Base-by-base conservation (phyloP, 2,329 filamentous ascomycete species). In the Paecilomyces formosus region DNA sequence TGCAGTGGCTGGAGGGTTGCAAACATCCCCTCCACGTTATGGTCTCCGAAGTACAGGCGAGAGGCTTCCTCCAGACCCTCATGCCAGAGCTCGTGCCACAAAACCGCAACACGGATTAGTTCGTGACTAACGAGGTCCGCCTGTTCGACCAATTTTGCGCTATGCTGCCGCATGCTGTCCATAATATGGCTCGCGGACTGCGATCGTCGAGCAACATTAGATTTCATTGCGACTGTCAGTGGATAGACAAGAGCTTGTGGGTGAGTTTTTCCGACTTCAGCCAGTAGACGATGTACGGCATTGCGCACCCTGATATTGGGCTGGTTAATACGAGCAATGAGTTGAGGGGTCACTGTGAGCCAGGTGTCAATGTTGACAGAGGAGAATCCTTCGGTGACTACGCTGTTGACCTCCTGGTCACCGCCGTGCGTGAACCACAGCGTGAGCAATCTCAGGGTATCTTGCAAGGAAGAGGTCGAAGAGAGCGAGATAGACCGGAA, bases 51-150 rank as follows among this genome's bases (percentile, higher is more conserved):
- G 79, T 97, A 99, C 18, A 99, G 80, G 56, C 94, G 85, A 31
- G 92, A 97, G 1, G 94, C 95, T 77, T 99, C 95, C 74, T 99
- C 94, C 15, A 99, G 81, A 28, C 90, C 95, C 74, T 99, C 95
- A 65, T 99, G 94, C 94, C 94, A 99, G 64, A 96, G 89, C 70
- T 99, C 94, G 70, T 99, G 94, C 95, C 95, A 99, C 24, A 99
- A 76, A 1, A 99, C 93, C 15, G 94, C 94, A 60, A 99, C 95
- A 55, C 94, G 87, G 69, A 99, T 97, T 58, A 99, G 85, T 72
- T 99, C 95, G 69, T 94, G 89, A 72, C 93, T 97, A 65, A 99
- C 92, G 53, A 92, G 82, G 70, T 96, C 93, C 35, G 94, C 94
- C 74, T 99, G 94, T 64, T 97, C 90, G 8, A 99, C 94, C 35